phyloP scores from a whole-genome alignment of 129 eudicot species.

The Ambrosia trifida region DNA sequence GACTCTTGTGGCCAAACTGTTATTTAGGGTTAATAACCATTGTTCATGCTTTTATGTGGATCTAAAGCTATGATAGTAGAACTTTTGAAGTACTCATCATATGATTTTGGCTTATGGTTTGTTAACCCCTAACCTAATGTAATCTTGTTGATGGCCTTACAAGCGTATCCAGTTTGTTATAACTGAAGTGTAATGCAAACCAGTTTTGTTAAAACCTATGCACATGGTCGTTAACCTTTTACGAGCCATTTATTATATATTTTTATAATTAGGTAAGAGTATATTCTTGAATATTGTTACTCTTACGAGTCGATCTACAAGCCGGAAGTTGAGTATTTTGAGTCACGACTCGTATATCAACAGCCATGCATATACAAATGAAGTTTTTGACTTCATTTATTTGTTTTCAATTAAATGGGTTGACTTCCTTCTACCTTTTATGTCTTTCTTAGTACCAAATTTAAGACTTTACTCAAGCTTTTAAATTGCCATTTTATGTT shows the following conservation, averaged over 20 bases:
- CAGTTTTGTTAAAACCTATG: not conserved
- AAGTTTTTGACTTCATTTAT: conserved; percentile 16
- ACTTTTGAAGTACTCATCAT: not conserved
- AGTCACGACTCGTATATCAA: not conserved
- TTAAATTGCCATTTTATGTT: conserved; percentile 2
- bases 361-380: conserved; percentile 11
- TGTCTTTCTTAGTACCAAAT: not conserved
- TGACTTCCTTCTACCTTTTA: not conserved
- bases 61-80: not conserved
- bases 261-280: not conserved
- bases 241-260: not conserved
- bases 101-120: not conserved
- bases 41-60: not conserved
- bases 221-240: not conserved
- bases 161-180: not conserved
- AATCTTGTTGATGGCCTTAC: not conserved
- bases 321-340: not conserved
- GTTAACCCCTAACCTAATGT: not conserved
- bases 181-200: not conserved
- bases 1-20: not conserved
- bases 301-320: too few species aligned
- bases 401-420: not conserved
- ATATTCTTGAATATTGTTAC: not conserved
- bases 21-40: not conserved
- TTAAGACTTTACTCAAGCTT: not conserved